Base-by-base conservation (phyloP, 495 filamentous ascomycete genomes). In the Penicillium odoratum region DNA sequence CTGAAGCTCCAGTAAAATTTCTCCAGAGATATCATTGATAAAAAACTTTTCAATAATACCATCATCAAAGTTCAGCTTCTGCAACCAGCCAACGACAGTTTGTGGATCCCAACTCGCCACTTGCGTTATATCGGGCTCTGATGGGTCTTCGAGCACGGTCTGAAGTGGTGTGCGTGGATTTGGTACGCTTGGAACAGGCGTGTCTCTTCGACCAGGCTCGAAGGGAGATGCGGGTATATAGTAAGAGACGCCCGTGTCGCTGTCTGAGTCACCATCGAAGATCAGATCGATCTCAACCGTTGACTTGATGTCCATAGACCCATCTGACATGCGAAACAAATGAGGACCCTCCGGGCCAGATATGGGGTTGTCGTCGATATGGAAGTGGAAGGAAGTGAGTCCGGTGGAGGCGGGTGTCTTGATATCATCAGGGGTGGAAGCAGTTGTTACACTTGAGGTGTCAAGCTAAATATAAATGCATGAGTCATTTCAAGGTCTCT, bases 1-100 rank as follows among this genome's bases (percentile, higher is more conserved):
- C 65, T 96, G 88, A n/a, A 98, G 76, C 15, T 89, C 87, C 26
- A 93, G 83, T 1, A 98, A 78, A 49, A 97, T 86, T 3, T 85
- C 74, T 0, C 94, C 94, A 25, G 87, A 87, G 69, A 98, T 97
- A 66, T 98, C 94, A 71, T 98, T 93, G 60, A 82, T 78, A 54
- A 89, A 79, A 61, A 98, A 97, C 64, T 86, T 89, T 51, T 95
- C 84, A n/a, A 93, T 82, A 40, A 92, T 75, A 1, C 77, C 72
- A 10, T 83, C 73, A 53, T 97, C 91, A 61, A 91, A 84, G 6
- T 88, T 87, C 1, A 79, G 74, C 47, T 81, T 84, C 26, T 81
- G 78, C 88, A 97, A 88, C 89, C 91, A 96, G 29, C 77, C 70
- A 7, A 84, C 90, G 42, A 97, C 94, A 60, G 96, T 86, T 18